Evolutionary conservation across 495 filamentous ascomycete species (phyloP), one percentile per base, ranked within the genome.

Genomic region (Xylaria venustula): DNA sequence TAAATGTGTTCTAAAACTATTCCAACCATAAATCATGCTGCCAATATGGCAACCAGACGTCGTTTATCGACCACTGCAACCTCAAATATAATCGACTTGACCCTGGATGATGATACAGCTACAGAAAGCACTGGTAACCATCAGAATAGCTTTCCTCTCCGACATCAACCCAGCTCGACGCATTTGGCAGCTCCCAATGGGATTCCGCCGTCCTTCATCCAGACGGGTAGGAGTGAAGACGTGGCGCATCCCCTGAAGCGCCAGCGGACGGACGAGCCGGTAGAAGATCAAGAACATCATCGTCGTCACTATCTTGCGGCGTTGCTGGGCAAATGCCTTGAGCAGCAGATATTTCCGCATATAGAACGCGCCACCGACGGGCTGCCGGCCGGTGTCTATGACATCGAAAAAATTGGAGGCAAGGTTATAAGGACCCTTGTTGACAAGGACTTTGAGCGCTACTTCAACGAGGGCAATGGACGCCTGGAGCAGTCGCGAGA

Each of bases 291-390:
- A 47, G 23, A 42, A 2, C 40, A 58, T 0, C 32, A 41, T 6
- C 54, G 32, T 14, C 46, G 36, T 20, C 17, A 45, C 8, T 22
- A 46, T 6, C 30, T 61, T 2, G 54, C 59, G 1, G 65, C 60
- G 6, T 41, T 64, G 14, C 57, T 69, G 22, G 66, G 60, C 2
- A 49, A 57, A 6, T 76, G 75, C 36, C 45, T 76, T 2, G 58
- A 64, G n/a, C 49, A 26, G 2, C 75, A 76, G 34, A 73, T 77
- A 11, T 74, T 76, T 22, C 73, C 75, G 2, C 69, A 75, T 28
- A 45, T 77, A 14, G 73, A 76, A 8, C 54, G 47, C 2, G 67
- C 63, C 0, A 48, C 64, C 14, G 45, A 46, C 41, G 12, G 48
- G 25, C 62, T 73, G 0, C 34, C 67, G 19, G 9, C 36, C n/a